Base-by-base conservation (phyloP, 169 alveolate species). In the Plasmodium inui region DNA sequence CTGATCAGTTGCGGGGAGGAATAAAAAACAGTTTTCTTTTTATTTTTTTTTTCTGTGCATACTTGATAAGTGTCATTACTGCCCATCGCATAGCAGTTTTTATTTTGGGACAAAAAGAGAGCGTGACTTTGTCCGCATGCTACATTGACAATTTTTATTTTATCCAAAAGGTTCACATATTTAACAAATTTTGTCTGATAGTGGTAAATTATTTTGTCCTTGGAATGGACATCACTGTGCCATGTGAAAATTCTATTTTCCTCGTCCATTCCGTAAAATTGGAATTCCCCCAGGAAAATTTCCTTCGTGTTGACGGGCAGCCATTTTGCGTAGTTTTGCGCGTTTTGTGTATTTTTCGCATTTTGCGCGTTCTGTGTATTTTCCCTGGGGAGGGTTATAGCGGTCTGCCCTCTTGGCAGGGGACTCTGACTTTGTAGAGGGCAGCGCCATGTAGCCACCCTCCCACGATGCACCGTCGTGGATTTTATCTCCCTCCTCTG, bases 51-150 rank as follows among this genome's bases (percentile, higher is more conserved):
- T 34, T 88, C 28, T 37, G 71, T 14, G 30, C 50, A 57, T 10
- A 88, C 61, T 61, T 88, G 94, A 53, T 88, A 88, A n/a, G 0
- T 39, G 50, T 88, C 53, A 61, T 88, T 88, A 37, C 83, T 22
- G 6, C 94, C 94, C 26, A 53, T 37, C n/a, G 82, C 94, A 79
- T 88, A 88, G 55, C 94, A 88, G 19, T 88, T 88, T 88, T 88
- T 88, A 78, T 72, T 32, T 78, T 34, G 4, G 7, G 94, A 46
- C 53, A 88, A 44, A 88, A 88, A 79, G 50, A 88, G 94, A 14
- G 89, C 67, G 37, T 88, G 94, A 79, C 46, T 78, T 1, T 88
- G 53, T n/a, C 94, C 94, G 44, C 94, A 88, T 19, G 94, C 53
- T 57, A 88, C 71, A 61, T 26, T 32, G 14, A 26, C 72, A 55